A percentile compares a stretch with the other conserved stretches of the same genome.
phyloP scores from a whole-genome alignment of 352 stramenopile species.

The Phytophthora sp. region DNA sequence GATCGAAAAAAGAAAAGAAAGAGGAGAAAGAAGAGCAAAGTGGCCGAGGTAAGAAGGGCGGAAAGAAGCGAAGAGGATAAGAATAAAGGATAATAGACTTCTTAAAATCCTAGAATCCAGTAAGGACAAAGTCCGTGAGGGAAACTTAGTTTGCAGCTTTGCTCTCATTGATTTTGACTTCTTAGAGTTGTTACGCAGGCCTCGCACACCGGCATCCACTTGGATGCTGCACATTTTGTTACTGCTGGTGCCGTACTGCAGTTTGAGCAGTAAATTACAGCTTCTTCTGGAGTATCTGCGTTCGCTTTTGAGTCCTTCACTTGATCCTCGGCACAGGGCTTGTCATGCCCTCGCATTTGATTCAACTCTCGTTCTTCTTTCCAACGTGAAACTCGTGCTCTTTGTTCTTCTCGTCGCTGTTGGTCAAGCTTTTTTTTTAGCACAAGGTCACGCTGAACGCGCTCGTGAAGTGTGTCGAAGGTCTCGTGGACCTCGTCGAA shows the following conservation, averaged over 20 bases:
- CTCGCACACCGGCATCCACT: constrained; percentile 86
- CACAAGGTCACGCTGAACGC: constrained; percentile 54
- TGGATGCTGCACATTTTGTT: constrained; percentile 83
- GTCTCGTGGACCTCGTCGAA: constrained; percentile 65
- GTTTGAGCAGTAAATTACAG: constrained; percentile 70
- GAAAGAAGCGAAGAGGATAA: constrained; percentile 31
- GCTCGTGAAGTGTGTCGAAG: constrained; percentile 52
- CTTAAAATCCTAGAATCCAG: not conserved
- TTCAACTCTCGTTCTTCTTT: constrained; percentile 76
- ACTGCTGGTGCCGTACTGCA: constrained; percentile 57
- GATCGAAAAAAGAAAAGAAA: constrained; percentile 47
- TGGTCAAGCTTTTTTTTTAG: constrained; percentile 68
- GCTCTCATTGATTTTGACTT: constrained; percentile 37
- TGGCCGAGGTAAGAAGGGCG: constrained; percentile 43
- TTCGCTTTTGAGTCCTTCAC: not conserved
- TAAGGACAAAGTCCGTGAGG: too few relatives aligned
- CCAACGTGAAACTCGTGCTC: constrained; percentile 63
- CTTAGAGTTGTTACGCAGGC: constrained; percentile 57
- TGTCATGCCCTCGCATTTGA: constrained; percentile 71
- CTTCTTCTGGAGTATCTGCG: constrained; percentile 31
- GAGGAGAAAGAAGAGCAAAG: constrained; percentile 42
- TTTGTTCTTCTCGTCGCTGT: constrained; percentile 63
- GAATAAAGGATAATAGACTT: not conserved
- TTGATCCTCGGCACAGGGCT: constrained; percentile 19
- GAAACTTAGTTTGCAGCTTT: not conserved